Evolutionary conservation across 257 asterid genomes (phyloP).

Genomic region (Echium plantagineum): DNA sequence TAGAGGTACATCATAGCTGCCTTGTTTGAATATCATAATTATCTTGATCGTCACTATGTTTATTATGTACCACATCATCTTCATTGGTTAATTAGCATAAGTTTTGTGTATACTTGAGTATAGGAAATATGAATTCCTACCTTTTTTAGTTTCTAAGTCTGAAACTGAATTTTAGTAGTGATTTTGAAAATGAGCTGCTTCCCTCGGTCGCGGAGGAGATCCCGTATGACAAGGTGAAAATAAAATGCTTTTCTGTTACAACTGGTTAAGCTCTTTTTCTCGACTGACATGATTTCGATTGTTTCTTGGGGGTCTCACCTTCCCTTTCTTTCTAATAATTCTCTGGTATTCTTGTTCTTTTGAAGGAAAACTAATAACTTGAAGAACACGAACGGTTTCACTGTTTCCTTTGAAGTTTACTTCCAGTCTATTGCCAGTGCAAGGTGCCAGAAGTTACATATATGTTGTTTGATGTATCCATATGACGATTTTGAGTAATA

Average conservation of each 20-base stretch:
- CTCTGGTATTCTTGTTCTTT: background rate
- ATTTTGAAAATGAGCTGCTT: no score
- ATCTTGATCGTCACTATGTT: no score
- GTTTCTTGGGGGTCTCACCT: background rate
- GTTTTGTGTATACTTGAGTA: background rate
- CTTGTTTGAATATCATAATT: background rate
- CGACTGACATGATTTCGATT: no score
- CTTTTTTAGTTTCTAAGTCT: background rate
- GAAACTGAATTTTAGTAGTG: background rate
- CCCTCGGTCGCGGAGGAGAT: background rate
- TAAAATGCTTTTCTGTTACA: background rate
- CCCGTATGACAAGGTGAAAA: background rate
- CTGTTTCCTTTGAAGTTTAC: no score
- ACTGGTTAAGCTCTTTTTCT: no score
- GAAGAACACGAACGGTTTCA: no score
- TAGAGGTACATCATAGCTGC: constrained; percentile 24
- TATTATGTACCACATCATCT: background rate
- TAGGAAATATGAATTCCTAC: background rate
- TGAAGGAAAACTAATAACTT: no score
- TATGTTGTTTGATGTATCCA: no score
- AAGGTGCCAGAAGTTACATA: no score
- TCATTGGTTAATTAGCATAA: background rate
- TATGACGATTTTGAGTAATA: no score
- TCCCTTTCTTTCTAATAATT: background rate
- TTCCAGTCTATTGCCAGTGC: no score